Evolutionary conservation across 208 protist genomes (phyloP), one percentile per base, ranked within the genome.

Genomic region (Leishmania braziliensis): DNA sequence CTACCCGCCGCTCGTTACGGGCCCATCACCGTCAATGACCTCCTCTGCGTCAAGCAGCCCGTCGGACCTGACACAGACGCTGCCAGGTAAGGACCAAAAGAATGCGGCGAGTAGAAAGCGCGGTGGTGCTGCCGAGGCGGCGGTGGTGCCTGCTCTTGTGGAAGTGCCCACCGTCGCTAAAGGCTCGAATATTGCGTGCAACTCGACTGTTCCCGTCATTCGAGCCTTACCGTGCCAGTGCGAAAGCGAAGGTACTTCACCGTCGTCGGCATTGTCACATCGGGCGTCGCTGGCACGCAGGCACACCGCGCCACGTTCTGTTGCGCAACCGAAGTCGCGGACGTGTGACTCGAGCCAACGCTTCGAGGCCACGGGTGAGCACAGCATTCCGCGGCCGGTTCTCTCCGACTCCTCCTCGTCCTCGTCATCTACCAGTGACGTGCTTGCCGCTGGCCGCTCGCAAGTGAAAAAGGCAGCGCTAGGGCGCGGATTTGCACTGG

Each of bases 1-100:
- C 77, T 68, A 82, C 48, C 65, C 73, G 10, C 72, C 46, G 20
- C 70, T 43, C 20, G 77, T 79, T 36, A 85, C 62, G 33, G 63
- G 77, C 54, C 72, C 72, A 10, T 85, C 82, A 0, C 65, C 73
- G 1, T 85, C 77, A 4, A 82, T 76, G 82, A 60, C 46, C 43
- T 81, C 77, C 9, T 78, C 73, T 50, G 60, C 20, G 14, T 69
- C 56, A 62, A 79, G 33, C 82, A 81, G 58, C 16, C 72, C 77
- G 26, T 0, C 39, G 23, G 39, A 63, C 26, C 54, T 62, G 69
- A 70, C 74, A 26, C 58, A 75, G 77, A 75, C 43, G 51, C 8
- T 85, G 53, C 53, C 54, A 51, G 36, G 53, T 48, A 69, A 53
- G 1, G 70, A 36, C n/a, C 46, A 20, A 39, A 56, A 26, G 14